These are phyloP conservation scores for Trichoderma semiorbis DNA, from an alignment of 2,329 filamentous ascomycete genomes.

Conservation along the genomic window DNA sequence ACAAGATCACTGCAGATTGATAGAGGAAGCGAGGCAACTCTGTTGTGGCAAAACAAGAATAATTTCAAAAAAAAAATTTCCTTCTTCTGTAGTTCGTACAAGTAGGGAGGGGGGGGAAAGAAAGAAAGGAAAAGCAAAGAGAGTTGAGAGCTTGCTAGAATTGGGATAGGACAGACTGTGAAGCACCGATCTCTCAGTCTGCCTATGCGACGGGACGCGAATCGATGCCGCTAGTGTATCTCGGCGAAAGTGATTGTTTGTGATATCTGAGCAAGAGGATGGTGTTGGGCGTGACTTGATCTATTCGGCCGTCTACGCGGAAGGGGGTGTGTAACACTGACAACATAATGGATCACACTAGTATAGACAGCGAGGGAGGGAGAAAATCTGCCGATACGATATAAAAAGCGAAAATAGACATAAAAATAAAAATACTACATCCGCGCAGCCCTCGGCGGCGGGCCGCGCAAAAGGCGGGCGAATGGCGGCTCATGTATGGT, in stretches of 20 bases:
- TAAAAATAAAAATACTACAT: not conserved
- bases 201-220: not conserved
- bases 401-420: not conserved
- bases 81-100: not conserved
- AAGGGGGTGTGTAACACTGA: not conserved
- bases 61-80: not conserved
- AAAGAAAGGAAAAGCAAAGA: not conserved
- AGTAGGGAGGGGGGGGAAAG: not conserved
- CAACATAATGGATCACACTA: not conserved
- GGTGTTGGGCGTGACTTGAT: not conserved
- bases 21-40: not conserved
- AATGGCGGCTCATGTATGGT: not conserved
- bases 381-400: not conserved
- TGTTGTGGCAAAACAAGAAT: not conserved
- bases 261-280: not conserved
- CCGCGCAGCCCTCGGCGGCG: not conserved
- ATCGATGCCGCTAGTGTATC: not conserved
- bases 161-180: not conserved
- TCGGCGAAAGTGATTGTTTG: conserved; percentile 3
- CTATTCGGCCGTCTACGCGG: not conserved
- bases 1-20: not conserved
- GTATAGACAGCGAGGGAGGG: not conserved
- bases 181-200: not conserved
- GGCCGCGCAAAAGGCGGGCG: not conserved
- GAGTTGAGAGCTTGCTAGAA: not conserved